Evolutionary conservation across 1,284 basidiomycete genomes (phyloP).

Genomic region (Ceratobasidium sp.): DNA sequence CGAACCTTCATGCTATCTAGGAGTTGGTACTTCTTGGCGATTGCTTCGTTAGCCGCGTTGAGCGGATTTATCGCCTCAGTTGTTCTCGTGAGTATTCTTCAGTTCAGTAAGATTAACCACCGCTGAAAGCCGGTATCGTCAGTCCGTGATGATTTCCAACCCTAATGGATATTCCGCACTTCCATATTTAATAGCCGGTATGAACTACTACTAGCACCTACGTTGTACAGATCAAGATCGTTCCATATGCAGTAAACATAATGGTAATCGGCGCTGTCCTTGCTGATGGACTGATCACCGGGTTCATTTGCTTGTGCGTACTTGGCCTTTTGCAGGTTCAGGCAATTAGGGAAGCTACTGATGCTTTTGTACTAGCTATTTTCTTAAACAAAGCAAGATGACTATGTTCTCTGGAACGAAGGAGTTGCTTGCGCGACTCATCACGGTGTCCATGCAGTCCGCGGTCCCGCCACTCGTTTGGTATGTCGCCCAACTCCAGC

Average conservation of each 20-base stretch:
- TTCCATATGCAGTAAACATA: conserved; percentile 1
- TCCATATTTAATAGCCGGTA: not conserved
- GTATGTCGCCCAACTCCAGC: not conserved
- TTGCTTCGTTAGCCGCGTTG: conserved; percentile 6
- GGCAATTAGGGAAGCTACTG: not conserved
- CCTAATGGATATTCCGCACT: not conserved
- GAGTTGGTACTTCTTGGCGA: conserved; percentile 31
- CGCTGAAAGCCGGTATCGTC: not conserved
- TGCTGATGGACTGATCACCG: no score
- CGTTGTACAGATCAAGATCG: no score
- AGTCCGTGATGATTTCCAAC: not conserved
- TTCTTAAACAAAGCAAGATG: conserved; percentile 17
- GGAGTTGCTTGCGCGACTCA: conserved; percentile 12
- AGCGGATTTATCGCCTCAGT: conserved; percentile 22
- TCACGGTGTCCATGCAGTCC: conserved; percentile 25
- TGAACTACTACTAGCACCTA: not conserved
- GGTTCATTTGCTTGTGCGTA: no score
- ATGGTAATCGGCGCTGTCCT: conserved; percentile 34
- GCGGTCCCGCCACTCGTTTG: no score
- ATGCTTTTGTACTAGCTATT: conserved; percentile 11
- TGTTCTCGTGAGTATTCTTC: conserved; percentile 7
- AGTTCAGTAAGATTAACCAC: not conserved
- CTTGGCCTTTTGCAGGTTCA: not conserved
- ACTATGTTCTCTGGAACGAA: conserved; percentile 19
- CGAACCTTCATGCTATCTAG: conserved; percentile 20